Base-by-base conservation (phyloP, 1,139 yeast genomes). In the Geotrichum restrictum region DNA sequence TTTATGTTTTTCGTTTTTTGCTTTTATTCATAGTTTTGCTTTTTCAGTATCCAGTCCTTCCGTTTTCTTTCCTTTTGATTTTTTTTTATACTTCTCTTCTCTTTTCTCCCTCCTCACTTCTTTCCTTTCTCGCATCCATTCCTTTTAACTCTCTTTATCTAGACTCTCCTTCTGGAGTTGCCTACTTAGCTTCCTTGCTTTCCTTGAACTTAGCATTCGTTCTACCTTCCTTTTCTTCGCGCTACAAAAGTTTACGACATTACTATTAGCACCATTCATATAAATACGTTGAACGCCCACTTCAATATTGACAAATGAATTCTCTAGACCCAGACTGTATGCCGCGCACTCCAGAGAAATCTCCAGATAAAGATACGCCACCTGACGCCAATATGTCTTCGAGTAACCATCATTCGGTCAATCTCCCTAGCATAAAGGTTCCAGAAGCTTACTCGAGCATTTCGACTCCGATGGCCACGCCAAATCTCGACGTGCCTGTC, bases 391-490 rank as follows among this genome's bases (percentile, higher is more conserved):
- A 3, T n/a, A 31, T 31, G n/a, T 8, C 45, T 4, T 14, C 45
- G 3, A 19, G 24, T 21, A 38, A 14, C n/a, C 41, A 11, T 6
- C 22, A 27, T 6, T n/a, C 24, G 13, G 4, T 22, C 2, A 40
- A 27, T n/a, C 32, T 40, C 2, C 11, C 45, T 6, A 41, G 13
- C 22, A 27, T 27, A 7, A 41, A n/a, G 24, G 45, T 41, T 14
- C 34, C 45, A 13, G 45, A 41, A 27, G 29, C 29, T n/a, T 41
- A 41, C 22, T 31, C 45, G 14, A 31, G 34, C 24, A 27, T 41
- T 14, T 27, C 45, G 27, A 41, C 45, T 3, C 45, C 45, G 4
- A 29, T 27, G 14, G 34, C 45, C 6, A 41, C 45, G 13, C 45
- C 45, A 14, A 41, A 41, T 29, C 21, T 41, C 16, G 45, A 41